phyloP scores from a whole-genome alignment of 345 rosid genomes.

The Orychophragmus violaceus region DNA sequence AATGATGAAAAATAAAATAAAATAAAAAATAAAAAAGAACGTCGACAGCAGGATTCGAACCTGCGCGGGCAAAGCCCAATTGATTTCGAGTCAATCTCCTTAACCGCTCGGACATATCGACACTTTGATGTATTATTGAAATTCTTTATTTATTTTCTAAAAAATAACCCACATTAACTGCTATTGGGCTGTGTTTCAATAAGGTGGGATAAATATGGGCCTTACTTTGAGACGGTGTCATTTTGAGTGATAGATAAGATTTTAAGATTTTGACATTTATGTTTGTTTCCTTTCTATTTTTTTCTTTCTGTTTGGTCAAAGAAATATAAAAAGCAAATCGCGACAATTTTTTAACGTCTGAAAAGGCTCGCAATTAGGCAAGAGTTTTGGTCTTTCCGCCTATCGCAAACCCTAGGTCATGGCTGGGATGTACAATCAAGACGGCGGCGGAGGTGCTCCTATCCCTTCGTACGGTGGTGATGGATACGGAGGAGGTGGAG shows the following conservation, averaged over 20 bases:
- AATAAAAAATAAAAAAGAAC: neutral
- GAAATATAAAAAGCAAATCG: neutral
- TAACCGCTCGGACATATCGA: conserved; percentile 39
- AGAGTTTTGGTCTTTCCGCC: conserved; percentile 4
- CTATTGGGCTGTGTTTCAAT: neutral
- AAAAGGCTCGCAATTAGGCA: neutral
- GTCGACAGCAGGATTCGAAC: conserved; percentile 35
- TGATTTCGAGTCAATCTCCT: conserved; percentile 99
- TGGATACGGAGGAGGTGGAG: conserved; percentile 38
- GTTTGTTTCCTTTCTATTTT: neutral
- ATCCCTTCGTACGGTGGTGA: conserved; percentile 37
- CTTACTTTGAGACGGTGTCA: neutral
- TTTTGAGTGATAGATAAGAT: neutral
- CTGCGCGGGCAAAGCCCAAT: conserved; percentile 99
- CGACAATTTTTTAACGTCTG: neutral
- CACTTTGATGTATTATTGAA: neutral
- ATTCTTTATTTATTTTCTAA: neutral
- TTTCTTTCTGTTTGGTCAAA: neutral
- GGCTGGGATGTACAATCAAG: conserved; percentile 83
- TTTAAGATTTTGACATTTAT: neutral
- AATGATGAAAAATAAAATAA: neutral
- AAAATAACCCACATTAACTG: neutral
- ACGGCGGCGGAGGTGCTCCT: conserved; percentile 45
- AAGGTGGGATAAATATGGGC: neutral
- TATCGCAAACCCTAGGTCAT: conserved; percentile 37